A percentile compares a stretch with the other conserved stretches of the same genome.
These are phyloP conservation scores for Myriosclerotinia curreyana DNA, from an alignment of 2,329 filamentous ascomycete genomes.

Conservation along the genomic window DNA sequence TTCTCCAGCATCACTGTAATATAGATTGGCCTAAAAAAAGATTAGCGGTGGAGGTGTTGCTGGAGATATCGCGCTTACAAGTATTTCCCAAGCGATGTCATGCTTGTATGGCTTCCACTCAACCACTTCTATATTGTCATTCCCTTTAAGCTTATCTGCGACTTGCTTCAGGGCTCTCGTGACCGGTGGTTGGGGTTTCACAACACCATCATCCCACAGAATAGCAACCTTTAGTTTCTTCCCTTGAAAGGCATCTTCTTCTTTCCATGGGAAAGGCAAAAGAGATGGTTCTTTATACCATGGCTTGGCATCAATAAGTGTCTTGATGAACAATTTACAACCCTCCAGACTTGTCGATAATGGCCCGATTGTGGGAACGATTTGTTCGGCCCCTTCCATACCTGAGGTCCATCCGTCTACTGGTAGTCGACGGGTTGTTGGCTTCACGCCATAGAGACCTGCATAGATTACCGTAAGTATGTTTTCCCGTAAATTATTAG, in stretches of 20 bases:
- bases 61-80: slow-evolving; percentile 39
- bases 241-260: slow-evolving; percentile 37
- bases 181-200: slow-evolving; percentile 59
- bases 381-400: slow-evolving; percentile 36
- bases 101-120: slow-evolving; percentile 56
- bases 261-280: slow-evolving; percentile 52
- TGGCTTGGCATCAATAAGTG: slow-evolving; percentile 44
- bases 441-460: slow-evolving; percentile 39
- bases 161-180: slow-evolving; percentile 54
- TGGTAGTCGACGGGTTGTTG: slow-evolving; percentile 34
- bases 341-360: slow-evolving; percentile 52
- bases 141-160: slow-evolving; percentile 48
- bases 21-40: slow-evolving; percentile 39
- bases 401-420: slow-evolving; percentile 29
- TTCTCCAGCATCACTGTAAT: slow-evolving; percentile 60
- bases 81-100: slow-evolving; percentile 48
- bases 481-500: not conserved
- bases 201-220: slow-evolving; percentile 57
- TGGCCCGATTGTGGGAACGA: slow-evolving; percentile 52
- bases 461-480: slow-evolving; percentile 21
- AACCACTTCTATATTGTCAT: slow-evolving; percentile 50
- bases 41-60: not conserved
- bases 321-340: slow-evolving; percentile 44
- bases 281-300: slow-evolving; percentile 53
- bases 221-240: slow-evolving; percentile 58